These are phyloP conservation scores for Aureoboletus auriporus DNA, from an alignment of 768 basidiomycete species.

Conservation along the genomic window DNA sequence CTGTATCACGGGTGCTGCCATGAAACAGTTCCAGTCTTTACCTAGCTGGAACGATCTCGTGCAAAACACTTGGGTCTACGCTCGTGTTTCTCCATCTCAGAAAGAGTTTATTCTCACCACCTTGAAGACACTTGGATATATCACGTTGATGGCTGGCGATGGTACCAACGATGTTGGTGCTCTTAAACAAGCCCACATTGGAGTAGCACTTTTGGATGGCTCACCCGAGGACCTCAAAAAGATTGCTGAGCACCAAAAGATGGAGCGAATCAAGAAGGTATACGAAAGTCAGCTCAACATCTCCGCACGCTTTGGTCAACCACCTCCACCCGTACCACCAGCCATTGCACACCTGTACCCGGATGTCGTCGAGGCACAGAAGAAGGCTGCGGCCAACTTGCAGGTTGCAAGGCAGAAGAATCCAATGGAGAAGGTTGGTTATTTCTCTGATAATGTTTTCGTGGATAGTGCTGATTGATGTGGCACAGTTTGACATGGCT, in stretches of 20 bases:
- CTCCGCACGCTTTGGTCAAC: conserved; percentile 84
- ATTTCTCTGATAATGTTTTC: background rate
- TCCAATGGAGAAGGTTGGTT: conserved; percentile 82
- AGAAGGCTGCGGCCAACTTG: conserved; percentile 67
- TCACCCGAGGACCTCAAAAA: conserved; percentile 88
- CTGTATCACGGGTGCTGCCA: conserved; percentile 91
- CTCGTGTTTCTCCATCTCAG: conserved; percentile 92
- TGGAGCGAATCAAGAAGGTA: conserved; percentile 92
- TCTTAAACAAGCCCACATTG: conserved; percentile 96
- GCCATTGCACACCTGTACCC: conserved; percentile 87
- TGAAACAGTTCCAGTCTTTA: conserved; percentile 77
- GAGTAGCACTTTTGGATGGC: conserved; percentile 89
- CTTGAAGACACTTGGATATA: conserved; percentile 84
- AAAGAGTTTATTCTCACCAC: conserved; percentile 95
- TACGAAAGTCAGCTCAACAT: conserved; percentile 95
- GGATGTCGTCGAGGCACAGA: conserved; percentile 86
- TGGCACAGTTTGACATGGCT: conserved; percentile 65
- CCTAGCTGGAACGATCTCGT: conserved; percentile 80
- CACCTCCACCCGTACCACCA: conserved; percentile 89
- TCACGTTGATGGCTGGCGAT: conserved; percentile 97
- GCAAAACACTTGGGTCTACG: conserved; percentile 97
- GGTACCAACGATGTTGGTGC: conserved; percentile 99
- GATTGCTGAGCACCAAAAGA: conserved; percentile 88
- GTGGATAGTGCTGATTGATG: conserved; percentile 8
- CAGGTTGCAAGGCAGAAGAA: conserved; percentile 70